Base-by-base conservation (phyloP, 345 rosid species). In the Rubroshorea leprosula region DNA sequence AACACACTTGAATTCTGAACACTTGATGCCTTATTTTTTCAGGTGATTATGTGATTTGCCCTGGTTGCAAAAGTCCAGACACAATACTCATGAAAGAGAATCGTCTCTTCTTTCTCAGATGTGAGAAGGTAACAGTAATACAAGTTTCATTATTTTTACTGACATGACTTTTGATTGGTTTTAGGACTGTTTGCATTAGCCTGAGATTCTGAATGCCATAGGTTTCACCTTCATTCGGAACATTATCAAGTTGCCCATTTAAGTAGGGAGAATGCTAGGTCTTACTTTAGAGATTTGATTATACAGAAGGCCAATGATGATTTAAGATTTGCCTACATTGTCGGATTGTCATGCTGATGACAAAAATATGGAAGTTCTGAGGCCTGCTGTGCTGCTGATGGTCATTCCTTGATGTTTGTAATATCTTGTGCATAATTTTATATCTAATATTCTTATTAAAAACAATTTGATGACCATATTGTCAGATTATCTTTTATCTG, bases 51-150 rank as follows among this genome's bases (percentile, higher is more conserved):
- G 79, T 81, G 7, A 49, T 70, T 46, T 78, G 79, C 66, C 49
- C 53, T 69, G 63, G 74, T 58, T 81, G 83, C 72, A 78, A 62
- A 67, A 75, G 74, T 71, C 77, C 81, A 18, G 77, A 68, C 66
- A 78, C 81, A 14, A 66, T 63, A 22, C 72, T 78, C 18, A 41
- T 66, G 2, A 78, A 68, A 66, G 76, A 64, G 56, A 75, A 58
- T 58, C 63, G 63, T 56, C 62, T 68, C 39, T 69, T 69, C 65
- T 69, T 73, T 74, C 78, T 78, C 65, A 66, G 65, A 64, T 78
- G 83, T 55, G 79, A 76, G 70, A 69, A 75, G 83, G 78, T 77
- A 61, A 20, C 39, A n/a, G n/a, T n/a, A n/a, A n/a, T n/a, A n/a
- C n/a, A n/a, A n/a, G n/a, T n/a, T n/a, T n/a, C n/a, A n/a, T n/a